These are phyloP conservation scores for Hygrocybe punicea DNA, from an alignment of 768 basidiomycete species.

Conservation along the genomic window DNA sequence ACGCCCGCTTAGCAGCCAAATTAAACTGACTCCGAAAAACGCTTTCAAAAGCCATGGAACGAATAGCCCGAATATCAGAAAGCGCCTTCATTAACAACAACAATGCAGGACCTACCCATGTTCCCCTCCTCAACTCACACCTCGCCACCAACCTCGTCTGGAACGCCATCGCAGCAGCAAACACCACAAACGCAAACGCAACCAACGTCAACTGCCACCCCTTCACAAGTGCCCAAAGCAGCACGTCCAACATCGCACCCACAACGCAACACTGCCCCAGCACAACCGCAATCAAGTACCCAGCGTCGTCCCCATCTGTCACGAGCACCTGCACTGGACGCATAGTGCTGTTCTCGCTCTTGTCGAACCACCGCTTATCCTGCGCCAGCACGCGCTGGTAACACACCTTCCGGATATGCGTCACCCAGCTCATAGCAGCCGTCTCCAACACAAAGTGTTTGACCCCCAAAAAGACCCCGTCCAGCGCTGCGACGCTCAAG, in stretches of 20 bases:
- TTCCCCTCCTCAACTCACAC: constrained; percentile 57
- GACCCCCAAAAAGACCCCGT: constrained; percentile 69
- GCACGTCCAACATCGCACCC: constrained; percentile 68
- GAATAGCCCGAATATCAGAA: constrained; percentile 79
- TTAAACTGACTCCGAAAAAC: constrained; percentile 72
- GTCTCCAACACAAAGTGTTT: constrained; percentile 83
- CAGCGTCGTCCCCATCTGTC: constrained; percentile 88
- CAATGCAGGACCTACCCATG: constrained; percentile 66
- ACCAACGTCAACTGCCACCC: constrained; percentile 96
- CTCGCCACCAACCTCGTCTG: constrained; percentile 70
- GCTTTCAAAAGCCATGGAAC: constrained; percentile 79
- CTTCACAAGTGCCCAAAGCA: constrained; percentile 82
- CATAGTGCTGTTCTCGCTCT: constrained; percentile 52
- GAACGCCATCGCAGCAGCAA: constrained; percentile 67
- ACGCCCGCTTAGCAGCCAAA: constrained; percentile 54
- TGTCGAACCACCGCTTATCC: constrained; percentile 87
- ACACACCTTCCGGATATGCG: constrained; percentile 52
- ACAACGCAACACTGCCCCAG: constrained; percentile 73
- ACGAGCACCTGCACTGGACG: constrained; percentile 70
- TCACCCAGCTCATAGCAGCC: constrained; percentile 72
- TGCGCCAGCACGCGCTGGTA: constrained; percentile 77
- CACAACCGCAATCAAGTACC: constrained; percentile 69
- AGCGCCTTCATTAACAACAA: constrained; percentile 49
- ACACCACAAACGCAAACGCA: constrained; percentile 83
- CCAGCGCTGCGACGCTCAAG: constrained; percentile 68